A percentile compares a stretch with the other conserved stretches of the same genome.
These are phyloP conservation scores for Globisporangium apiculatum DNA, from an alignment of 352 stramenopile species.

Conservation along the genomic window DNA sequence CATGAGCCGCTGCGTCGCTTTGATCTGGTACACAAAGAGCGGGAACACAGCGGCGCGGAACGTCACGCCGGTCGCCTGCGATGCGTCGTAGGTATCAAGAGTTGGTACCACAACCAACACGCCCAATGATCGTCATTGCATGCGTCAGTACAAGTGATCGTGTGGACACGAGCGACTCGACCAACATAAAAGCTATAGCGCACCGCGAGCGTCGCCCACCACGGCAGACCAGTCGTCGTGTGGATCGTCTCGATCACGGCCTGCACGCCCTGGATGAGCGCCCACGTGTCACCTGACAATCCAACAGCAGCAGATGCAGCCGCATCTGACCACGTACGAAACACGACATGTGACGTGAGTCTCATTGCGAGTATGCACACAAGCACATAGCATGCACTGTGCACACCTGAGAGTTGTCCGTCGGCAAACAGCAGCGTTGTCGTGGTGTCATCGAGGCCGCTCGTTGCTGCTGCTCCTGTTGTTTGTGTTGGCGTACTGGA, in stretches of 20 bases:
- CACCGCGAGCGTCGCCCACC: slow-evolving; percentile 68
- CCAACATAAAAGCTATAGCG: background rate
- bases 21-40: slow-evolving; percentile 68
- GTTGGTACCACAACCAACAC: background rate
- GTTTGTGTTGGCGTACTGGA: slow-evolving; percentile 3
- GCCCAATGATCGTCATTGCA: slow-evolving; percentile 3
- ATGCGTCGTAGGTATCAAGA: too few relatives aligned
- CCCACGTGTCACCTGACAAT: slow-evolving; percentile 23
- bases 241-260: slow-evolving; percentile 53
- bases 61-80: slow-evolving; percentile 48
- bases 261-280: slow-evolving; percentile 55
- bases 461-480: too few relatives aligned
- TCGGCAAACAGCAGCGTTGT: slow-evolving; percentile 17
- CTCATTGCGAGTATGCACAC: background rate
- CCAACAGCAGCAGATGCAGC: slow-evolving; percentile 16
- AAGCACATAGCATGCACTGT: background rate
- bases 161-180: too few relatives aligned
- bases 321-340: slow-evolving; percentile 18
- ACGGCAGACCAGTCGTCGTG: slow-evolving; percentile 56
- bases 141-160: background rate
- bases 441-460: slow-evolving; percentile 18
- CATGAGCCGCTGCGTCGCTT: slow-evolving; percentile 55
- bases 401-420: slow-evolving; percentile 31
- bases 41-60: slow-evolving; percentile 63
- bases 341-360: background rate